These are phyloP conservation scores for Yueomyces sinensis DNA, from an alignment of 805 yeast genomes.

Conservation along the genomic window DNA sequence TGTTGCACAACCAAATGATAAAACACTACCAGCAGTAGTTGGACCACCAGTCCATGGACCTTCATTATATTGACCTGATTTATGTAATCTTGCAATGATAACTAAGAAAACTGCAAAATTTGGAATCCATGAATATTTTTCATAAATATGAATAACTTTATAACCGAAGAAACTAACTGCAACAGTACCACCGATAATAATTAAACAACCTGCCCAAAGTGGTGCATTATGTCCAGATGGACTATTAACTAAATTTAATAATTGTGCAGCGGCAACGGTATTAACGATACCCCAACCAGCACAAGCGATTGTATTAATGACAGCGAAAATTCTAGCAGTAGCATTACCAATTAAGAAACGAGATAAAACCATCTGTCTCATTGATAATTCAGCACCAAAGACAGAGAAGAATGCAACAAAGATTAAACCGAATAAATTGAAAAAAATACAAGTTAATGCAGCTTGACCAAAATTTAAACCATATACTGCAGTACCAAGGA, in stretches of 20 bases:
- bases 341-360: slow-evolving; percentile 65
- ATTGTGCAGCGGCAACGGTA: slow-evolving; percentile 78
- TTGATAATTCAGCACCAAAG: slow-evolving; percentile 74
- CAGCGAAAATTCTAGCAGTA: slow-evolving; percentile 64
- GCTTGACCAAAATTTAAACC: slow-evolving; percentile 65
- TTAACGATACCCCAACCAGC: slow-evolving; percentile 95
- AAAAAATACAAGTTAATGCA: slow-evolving; percentile 53
- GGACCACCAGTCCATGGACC: slow-evolving; percentile 42
- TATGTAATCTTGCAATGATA: slow-evolving; percentile 64
- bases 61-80: slow-evolving; percentile 46
- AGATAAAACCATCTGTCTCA: slow-evolving; percentile 78
- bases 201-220: slow-evolving; percentile 82
- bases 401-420: slow-evolving; percentile 76
- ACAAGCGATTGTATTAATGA: slow-evolving; percentile 72
- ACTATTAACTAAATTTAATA: slow-evolving; percentile 61
- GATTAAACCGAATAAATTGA: slow-evolving; percentile 55
- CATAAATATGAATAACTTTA: slow-evolving; percentile 66
- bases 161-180: slow-evolving; percentile 76
- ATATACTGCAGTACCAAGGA: slow-evolving; percentile 48
- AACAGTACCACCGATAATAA: slow-evolving; percentile 55
- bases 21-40: slow-evolving; percentile 59
- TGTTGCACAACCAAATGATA: slow-evolving; percentile 71
- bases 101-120: slow-evolving; percentile 60
- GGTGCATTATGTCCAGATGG: slow-evolving; percentile 41
- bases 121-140: slow-evolving; percentile 84